These are phyloP conservation scores for Xylaria sp. DNA, from an alignment of 2,329 filamentous ascomycete genomes.

Conservation along the genomic window DNA sequence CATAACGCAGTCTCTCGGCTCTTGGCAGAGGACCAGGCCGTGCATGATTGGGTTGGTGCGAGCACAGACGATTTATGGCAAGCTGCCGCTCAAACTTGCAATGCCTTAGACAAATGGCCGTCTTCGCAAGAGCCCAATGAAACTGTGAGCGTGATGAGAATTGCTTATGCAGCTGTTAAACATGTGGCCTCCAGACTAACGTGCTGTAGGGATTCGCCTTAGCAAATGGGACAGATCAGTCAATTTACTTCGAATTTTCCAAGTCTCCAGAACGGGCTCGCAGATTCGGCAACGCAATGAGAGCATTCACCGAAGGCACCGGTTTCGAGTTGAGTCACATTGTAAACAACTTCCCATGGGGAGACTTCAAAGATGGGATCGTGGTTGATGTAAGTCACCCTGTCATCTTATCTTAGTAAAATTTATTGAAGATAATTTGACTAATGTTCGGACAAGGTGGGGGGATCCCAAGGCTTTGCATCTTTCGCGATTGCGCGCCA, in stretches of 20 bases:
- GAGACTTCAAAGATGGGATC: conserved; percentile 16
- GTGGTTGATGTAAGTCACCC: conserved; percentile 38
- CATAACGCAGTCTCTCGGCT: conserved; percentile 41
- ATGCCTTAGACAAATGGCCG: conserved; percentile 37
- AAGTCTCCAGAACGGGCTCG: conserved; percentile 39
- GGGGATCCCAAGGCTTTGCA: conserved; percentile 36
- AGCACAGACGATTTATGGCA: conserved; percentile 42
- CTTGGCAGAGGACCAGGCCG: conserved; percentile 37
- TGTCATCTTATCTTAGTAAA: neutral
- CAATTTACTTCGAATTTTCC: conserved; percentile 39
- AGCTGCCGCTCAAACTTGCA: conserved; percentile 37
- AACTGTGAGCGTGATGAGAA: conserved; percentile 24
- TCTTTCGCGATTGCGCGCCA: conserved; percentile 31
- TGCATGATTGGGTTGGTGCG: conserved; percentile 40
- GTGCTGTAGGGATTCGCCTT: conserved; percentile 38
- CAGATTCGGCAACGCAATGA: conserved; percentile 43
- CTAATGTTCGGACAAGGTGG: conserved; percentile 34
- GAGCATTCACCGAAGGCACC: conserved; percentile 36
- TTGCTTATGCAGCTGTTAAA: neutral
- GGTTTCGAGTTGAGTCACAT: conserved; percentile 38
- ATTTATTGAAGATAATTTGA: neutral
- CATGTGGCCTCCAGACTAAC: conserved; percentile 5
- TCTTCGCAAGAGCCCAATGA: conserved; percentile 40
- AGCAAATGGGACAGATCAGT: conserved; percentile 38
- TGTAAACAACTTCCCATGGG: conserved; percentile 39